Conservation (phyloP, 331 rosid species). For the Pyrus hybrid region DNA sequence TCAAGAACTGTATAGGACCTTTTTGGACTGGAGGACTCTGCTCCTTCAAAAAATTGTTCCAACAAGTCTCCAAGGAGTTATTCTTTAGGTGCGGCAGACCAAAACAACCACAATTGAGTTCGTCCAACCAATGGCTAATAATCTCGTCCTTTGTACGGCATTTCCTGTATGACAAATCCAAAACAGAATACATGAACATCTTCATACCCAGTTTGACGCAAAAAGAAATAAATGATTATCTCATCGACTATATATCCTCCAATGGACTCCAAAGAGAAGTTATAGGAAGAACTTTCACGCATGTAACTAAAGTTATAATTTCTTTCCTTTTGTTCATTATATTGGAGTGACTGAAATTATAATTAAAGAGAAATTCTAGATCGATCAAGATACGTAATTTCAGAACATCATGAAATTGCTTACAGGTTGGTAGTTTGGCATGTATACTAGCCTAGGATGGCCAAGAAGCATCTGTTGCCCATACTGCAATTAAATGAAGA, state of each 20-base stretch:
- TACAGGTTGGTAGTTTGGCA: constrained; percentile 83
- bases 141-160: not conserved
- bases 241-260: not conserved
- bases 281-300: not conserved
- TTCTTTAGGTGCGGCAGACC: constrained; percentile 37
- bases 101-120: constrained; percentile 15
- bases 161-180: constrained; percentile 51
- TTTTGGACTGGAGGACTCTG: constrained; percentile 4
- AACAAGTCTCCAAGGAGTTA: constrained; percentile 12
- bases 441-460: constrained; percentile 77
- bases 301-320: too few relatives aligned
- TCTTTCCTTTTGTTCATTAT: not conserved
- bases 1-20: not conserved
- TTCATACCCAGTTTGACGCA: not conserved
- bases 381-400: not conserved
- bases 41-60: constrained; percentile 6
- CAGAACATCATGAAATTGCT: constrained; percentile 25
- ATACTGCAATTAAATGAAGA: constrained; percentile 50
- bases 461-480: constrained; percentile 68
- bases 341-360: not conserved
- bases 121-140: constrained; percentile 27
- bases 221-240: not conserved
- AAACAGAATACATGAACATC: constrained; percentile 5
- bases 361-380: not conserved
- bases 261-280: not conserved